Base-by-base conservation (phyloP, 2,329 filamentous ascomycete genomes). In the Diaporthe australafricana region DNA sequence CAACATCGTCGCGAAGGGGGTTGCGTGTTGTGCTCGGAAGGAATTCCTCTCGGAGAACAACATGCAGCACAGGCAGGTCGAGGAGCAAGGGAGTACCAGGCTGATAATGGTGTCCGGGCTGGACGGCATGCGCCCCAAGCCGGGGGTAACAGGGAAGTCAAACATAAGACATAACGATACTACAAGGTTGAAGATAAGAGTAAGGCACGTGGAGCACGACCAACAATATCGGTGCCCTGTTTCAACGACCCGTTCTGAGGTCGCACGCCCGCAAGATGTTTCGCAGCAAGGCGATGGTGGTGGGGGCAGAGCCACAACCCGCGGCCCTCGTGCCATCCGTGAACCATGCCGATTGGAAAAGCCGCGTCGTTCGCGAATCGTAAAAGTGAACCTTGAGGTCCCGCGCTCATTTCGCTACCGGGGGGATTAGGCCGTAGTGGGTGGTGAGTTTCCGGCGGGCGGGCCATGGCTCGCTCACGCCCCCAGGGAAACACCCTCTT, bases 391-490 rank as follows among this genome's bases (percentile, higher is more conserved):
- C 60, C 60, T 50, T 65, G 47, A 48, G 30, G 60, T 27, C 45
- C 60, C 45, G 45, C 25, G 45, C 60, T 65, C 45, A 65, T 65
- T 45, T 65, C 60, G 60, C 60, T 65, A 63, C 42, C 42, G 20
- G 32, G 14, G 47, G 45, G 30, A 25, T 65, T 65, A 30, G 60
- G n/a, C n/a, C 45, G 30, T 30, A 32, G 45, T 65, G 42, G 30
- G 47, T 63, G 60, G 14, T 22, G 42, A 65, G 45, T 50, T 65
- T 16, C 20, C 30, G 45, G 45, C 60, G 42, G 16, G 60, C 60
- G 60, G 45, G 50, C 60, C n/a, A n/a, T n/a, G n/a, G n/a, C n/a
- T n/a, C 60, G 42, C 48, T 42, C 60, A n/a, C 60, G 38, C 27
- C 20, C 60, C 30, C 30, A 50, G 45, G 60, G 45, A 38, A 38